Evolutionary conservation across 179 eudicot species (phyloP).

Genomic region (Silene noctiflora): DNA sequence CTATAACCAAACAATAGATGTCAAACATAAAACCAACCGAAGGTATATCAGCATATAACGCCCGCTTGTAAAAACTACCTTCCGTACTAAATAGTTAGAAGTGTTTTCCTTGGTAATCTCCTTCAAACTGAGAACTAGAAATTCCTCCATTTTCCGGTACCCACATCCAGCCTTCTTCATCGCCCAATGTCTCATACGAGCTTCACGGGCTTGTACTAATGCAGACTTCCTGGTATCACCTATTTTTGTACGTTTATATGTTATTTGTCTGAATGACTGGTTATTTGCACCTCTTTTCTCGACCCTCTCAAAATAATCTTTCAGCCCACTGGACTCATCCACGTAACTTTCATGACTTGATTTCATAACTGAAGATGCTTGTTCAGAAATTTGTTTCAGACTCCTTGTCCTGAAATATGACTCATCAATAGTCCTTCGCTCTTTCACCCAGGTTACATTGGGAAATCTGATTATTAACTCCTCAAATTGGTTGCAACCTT

Average conservation of each 20-base stretch:
- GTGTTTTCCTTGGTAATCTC: conserved; percentile 81
- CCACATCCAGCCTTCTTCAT: conserved; percentile 76
- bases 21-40: not conserved
- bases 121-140: conserved; percentile 58
- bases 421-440: conserved; percentile 28
- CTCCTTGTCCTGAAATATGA: conserved; percentile 46
- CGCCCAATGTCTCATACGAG: conserved; percentile 82
- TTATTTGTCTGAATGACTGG: conserved; percentile 69
- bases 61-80: conserved; percentile 40
- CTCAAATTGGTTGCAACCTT: conserved; percentile 87
- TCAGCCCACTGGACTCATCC: conserved; percentile 88
- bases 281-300: conserved; percentile 78
- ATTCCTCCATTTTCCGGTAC: conserved; percentile 76
- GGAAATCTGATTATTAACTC: conserved; percentile 63
- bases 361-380: conserved; percentile 37
- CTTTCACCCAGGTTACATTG: conserved; percentile 63
- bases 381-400: conserved; percentile 48
- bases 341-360: conserved; percentile 42
- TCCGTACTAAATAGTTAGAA: conserved; percentile 66
- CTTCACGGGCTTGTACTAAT: conserved; percentile 78
- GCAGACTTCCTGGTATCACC: conserved; percentile 82
- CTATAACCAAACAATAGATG: conserved; percentile 28
- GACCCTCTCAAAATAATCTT: conserved; percentile 84
- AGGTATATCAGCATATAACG: not conserved
- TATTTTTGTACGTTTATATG: conserved; percentile 80